Conservation (phyloP, 2,329 filamentous ascomycete genomes). For the Cercospora sesami region DNA sequence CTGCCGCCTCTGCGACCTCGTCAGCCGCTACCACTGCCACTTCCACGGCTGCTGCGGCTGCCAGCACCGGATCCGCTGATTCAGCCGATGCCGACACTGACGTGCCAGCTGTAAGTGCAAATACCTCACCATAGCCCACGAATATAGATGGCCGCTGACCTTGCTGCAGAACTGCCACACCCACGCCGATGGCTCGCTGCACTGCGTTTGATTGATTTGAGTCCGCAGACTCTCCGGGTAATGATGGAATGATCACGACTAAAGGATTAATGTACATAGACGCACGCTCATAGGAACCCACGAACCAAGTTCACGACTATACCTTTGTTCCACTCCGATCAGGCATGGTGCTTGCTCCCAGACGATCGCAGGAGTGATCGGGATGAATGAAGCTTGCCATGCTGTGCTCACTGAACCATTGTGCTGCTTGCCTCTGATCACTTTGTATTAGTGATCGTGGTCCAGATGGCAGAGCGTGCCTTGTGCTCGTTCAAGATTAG, state of each 20-base stretch:
- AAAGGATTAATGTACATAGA: conserved; percentile 12
- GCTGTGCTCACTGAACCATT: neutral
- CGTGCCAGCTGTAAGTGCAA: conserved; percentile 7
- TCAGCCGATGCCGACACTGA: neutral
- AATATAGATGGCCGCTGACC: neutral
- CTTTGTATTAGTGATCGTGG: neutral
- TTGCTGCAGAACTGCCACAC: conserved; percentile 30
- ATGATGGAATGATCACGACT: conserved; percentile 12
- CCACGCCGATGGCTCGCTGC: conserved; percentile 31
- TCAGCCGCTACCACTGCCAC: conserved; percentile 15
- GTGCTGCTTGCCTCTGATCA: neutral
- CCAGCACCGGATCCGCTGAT: conserved; percentile 67
- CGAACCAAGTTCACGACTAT: neutral
- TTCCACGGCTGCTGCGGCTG: conserved; percentile 3
- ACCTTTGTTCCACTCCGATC: neutral
- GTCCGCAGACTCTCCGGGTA: neutral
- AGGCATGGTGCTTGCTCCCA: neutral
- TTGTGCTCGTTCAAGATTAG: neutral
- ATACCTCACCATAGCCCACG: neutral
- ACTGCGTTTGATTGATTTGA: conserved; percentile 21
- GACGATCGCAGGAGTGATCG: neutral
- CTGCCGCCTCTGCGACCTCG: conserved; percentile 20
- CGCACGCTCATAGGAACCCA: neutral
- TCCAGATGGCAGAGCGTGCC: neutral
- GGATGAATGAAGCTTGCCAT: neutral